Evolutionary conservation across 352 stramenopile genomes (phyloP), one percentile per base, ranked within the genome.

Genomic region (Globisporangium paroecandrum): DNA sequence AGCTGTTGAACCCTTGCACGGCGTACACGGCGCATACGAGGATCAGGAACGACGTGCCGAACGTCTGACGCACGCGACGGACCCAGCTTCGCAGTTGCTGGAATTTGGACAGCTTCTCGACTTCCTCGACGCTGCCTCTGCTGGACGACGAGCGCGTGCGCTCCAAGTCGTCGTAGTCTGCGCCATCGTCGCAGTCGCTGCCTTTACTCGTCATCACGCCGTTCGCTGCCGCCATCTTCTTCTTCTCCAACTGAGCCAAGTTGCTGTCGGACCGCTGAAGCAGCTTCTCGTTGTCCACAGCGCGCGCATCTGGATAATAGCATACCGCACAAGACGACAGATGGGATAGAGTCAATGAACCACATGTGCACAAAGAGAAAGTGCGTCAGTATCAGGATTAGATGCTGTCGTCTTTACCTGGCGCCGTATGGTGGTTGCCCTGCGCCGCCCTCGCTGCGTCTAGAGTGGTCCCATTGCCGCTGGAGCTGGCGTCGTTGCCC

Each of bases 1-100:
- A 91, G 67, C 93, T 97, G 29, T 96, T 83, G 41, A 98, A 97
- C 24, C 97, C 97, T 71, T 99, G 93, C 0, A 98, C 91, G 55
- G 97, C 95, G 71, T 98, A 98, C 56, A 98, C 95, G 0, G 80
- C 88, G 54, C 78, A 75, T 51, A 94, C 81, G 9, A 94, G 73
- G 63, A 88, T 58, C 36, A 94, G 69, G 69, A 94, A 94, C 4
- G 82, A 75, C 55, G 77, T 81, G 25, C 86, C 84, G 59, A 94
- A 94, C 4, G 86, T 94, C 65, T 84, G 55, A 0, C 74, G 69
- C 54, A 94, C 69, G 13, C 83, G 73, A 10, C 61, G 70, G 47
- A 81, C 25, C 86, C 86, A 94, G 15, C 76, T 73, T 24, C 59
- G 58, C 8, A 90, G 69, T 68, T 89, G 77, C 60, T 89, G 62